Base-by-base conservation (phyloP, 176 grass and related monocot species). In the Oryza officinalis region DNA sequence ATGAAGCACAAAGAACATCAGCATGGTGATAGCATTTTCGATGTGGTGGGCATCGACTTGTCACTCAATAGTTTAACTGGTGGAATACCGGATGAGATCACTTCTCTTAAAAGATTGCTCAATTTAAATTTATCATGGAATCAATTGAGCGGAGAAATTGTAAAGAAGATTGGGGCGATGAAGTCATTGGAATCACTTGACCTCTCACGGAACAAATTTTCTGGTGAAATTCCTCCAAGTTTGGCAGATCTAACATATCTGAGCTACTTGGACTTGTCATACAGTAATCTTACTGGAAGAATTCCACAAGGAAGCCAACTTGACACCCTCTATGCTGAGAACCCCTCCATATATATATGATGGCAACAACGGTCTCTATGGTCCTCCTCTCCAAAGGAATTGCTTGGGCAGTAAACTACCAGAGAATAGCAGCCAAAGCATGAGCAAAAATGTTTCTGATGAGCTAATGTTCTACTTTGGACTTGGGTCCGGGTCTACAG, bases 351-450 rank as follows among this genome's bases (percentile, higher is more conserved):
- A 35, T 4, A 54, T 54, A 15, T 54, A 54, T 10, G 49, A 54
- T 54, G 49, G 49, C 3, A 54, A 54, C 17, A 54, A 20, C 10
- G 49, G 49, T 54, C 49, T 54, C 4, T 54, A 15, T 54, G 85
- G 85, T 15, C 59, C 77, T 20, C 38, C 52, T 0, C 67, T 87
- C 65, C 85, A 68, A 54, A 54, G 54, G 22, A 60, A 60, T 22
- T 60, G 54, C 54, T 23, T 22, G 8, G 54, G 54, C 22, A 8
- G 25, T 10, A n/a, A 81, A 69, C 69, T 44, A 78, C 28, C 67
- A 61, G 28, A 31, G 8, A 20, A 60, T 23, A 60, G 22, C 65
- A 72, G 69, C 72, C 25, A 23, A 60, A 60, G 20, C 20, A 60
- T 5, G 22, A 22, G 54, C 20, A 60, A 23, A 49, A 49, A 49